Evolutionary conservation across 129 eudicot genomes (phyloP), one percentile per base, ranked within the genome.

Genomic region (Helianthus tuberosus): DNA sequence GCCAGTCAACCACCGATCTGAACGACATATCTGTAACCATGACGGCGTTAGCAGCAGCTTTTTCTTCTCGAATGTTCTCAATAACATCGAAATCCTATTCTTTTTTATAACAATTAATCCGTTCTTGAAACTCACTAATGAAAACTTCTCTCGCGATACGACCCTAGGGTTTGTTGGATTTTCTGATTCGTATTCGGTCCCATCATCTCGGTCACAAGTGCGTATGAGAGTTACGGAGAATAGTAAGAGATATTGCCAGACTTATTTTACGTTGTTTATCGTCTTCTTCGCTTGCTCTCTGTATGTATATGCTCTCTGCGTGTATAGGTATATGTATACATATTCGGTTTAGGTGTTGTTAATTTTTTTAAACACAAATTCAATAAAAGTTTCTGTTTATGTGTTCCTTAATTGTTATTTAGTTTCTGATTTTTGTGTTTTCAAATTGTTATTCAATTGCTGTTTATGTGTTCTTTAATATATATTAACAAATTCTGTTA

Each of bases 221-320:
- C 81, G 89, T 39, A 76, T 94, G 85, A 77, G 97, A 54, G 88
- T 88, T 43, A 91, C 90, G 47, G 98, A 94, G 85, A 94, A 94
- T 32, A 79, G 83, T 39, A 94, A 90, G 78, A 82, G 98, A 11
- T 90, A 84, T 73, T 93, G 97, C 5, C 85, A 93, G 16, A 86
- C 88, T 71, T 94, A 94, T 69, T 88, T 92, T 53, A 71, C 73
- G 53, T 89, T 94, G 6, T 78, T 86, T 78, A 66, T 88, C 75
- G 60, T 93, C 51, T 93, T 90, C 81, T 86, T 93, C 43, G 97
- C 96, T 11, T 93, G 97, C 75, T 82, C 98, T 13, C 83, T 93
- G 98, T 90, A 86, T 71, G 85, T 70, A 6, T 41, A 41, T 41
- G 46, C 75, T 82, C 98, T 13, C 83, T 93, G 97, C 90, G 84